Conservation (phyloP, 306 rosid species). For the Cicer cuneatum region DNA sequence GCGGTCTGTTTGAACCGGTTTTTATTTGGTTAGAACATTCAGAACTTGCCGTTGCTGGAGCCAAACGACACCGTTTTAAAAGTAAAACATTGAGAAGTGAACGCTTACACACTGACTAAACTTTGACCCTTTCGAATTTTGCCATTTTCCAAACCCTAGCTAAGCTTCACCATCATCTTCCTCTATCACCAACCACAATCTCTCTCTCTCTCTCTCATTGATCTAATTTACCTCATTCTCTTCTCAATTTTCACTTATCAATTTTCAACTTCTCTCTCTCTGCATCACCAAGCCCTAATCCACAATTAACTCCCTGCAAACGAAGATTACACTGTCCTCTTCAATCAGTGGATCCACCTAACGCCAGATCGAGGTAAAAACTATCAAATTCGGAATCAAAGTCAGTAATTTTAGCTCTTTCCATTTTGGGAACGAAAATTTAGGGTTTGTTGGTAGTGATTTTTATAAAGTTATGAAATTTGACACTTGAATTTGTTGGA, state of each 20-base stretch:
- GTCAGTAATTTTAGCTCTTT: slow-evolving; percentile 32
- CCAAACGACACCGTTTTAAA: slow-evolving; percentile 32
- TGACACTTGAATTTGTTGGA: slow-evolving; percentile 29
- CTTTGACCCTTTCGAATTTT: slow-evolving; percentile 35
- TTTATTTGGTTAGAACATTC: too few relatives aligned
- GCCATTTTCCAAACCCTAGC: slow-evolving; percentile 44
- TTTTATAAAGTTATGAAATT: not conserved
- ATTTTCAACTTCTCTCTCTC: not conserved
- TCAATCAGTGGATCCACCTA: slow-evolving; percentile 33
- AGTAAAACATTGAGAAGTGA: not conserved
- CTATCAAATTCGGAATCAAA: slow-evolving; percentile 23
- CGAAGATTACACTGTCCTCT: slow-evolving; percentile 6
- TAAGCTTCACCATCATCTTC: slow-evolving; percentile 18
- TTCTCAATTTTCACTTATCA: not conserved
- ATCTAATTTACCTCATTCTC: slow-evolving; percentile 19
- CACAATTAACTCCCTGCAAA: not conserved
- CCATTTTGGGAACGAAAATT: slow-evolving; percentile 15
- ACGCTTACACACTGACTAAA: slow-evolving; percentile 32
- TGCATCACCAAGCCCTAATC: not conserved
- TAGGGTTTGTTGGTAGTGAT: slow-evolving; percentile 7
- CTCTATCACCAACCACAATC: slow-evolving; percentile 1
- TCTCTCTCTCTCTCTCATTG: slow-evolving; percentile 7
- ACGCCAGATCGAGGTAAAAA: slow-evolving; percentile 56
- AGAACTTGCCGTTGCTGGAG: not conserved
- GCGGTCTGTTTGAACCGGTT: too few relatives aligned